phyloP scores from a whole-genome alignment of 352 stramenopile species.

The Aphanomyces cochlioides region DNA sequence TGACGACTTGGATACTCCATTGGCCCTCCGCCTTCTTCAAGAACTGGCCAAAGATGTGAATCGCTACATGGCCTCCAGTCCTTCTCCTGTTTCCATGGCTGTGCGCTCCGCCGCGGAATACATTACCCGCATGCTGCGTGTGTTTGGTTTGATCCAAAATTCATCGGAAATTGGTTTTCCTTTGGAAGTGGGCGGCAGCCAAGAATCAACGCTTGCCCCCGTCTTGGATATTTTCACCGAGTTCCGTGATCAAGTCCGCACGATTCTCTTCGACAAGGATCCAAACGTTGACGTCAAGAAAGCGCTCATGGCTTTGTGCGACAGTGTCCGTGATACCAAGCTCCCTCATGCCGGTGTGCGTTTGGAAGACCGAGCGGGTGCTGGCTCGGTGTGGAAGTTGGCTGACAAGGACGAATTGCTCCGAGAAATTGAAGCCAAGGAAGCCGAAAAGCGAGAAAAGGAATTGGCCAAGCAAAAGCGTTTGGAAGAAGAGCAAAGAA shows the following conservation, averaged over 20 bases:
- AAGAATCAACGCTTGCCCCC: slow-evolving; percentile 79
- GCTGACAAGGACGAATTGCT: slow-evolving; percentile 85
- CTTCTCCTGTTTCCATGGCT: slow-evolving; percentile 68
- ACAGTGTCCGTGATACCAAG: slow-evolving; percentile 85
- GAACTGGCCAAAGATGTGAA: slow-evolving; percentile 85
- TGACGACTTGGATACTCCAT: slow-evolving; percentile 90
- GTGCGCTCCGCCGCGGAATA: slow-evolving; percentile 82
- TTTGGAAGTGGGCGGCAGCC: slow-evolving; percentile 45
- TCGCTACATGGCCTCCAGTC: slow-evolving; percentile 63
- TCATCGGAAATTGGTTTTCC: slow-evolving; percentile 79
- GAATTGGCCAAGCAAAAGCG: slow-evolving; percentile 74
- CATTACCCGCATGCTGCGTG: slow-evolving; percentile 81
- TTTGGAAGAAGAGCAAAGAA: slow-evolving; percentile 64
- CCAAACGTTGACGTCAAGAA: slow-evolving; percentile 43
- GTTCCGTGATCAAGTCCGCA: slow-evolving; percentile 83
- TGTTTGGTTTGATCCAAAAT: slow-evolving; percentile 78
- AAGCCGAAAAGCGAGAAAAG: slow-evolving; percentile 69
- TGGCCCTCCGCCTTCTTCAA: slow-evolving; percentile 58
- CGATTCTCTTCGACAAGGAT: slow-evolving; percentile 61
- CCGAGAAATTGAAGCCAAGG: slow-evolving; percentile 74
- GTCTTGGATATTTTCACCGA: slow-evolving; percentile 87
- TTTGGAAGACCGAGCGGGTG: slow-evolving; percentile 75
- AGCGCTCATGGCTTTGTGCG: slow-evolving; percentile 74
- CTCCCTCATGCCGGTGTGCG: slow-evolving; percentile 85
- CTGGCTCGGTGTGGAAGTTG: slow-evolving; percentile 86